Evolutionary conservation across 768 basidiomycete species (phyloP).

Genomic region (Lactifluus pinguis): DNA sequence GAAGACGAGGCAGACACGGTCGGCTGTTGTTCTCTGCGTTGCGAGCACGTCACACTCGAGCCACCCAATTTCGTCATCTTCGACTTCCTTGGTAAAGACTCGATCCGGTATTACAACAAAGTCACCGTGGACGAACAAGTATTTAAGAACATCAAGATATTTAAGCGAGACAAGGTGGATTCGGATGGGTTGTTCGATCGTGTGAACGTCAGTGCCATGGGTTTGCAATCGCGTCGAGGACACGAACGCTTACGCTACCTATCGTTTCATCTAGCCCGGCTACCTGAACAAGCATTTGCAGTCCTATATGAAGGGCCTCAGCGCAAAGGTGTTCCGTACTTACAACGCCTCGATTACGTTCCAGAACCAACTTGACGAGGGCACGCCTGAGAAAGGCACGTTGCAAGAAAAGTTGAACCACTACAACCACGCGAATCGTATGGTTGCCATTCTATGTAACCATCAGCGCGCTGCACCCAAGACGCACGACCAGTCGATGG

Average conservation of each 20-base stretch:
- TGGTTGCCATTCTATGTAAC: slow-evolving; percentile 97
- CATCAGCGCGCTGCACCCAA: slow-evolving; percentile 95
- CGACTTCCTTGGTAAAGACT: slow-evolving; percentile 99
- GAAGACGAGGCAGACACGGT: slow-evolving; percentile 99
- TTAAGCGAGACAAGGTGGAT: slow-evolving; percentile 88
- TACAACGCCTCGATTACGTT: slow-evolving; percentile 98
- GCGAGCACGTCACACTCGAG: slow-evolving; percentile 91
- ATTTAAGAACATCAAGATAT: slow-evolving; percentile 96
- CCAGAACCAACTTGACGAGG: slow-evolving; percentile 79
- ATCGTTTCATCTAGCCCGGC: slow-evolving; percentile 47
- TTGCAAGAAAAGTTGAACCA: slow-evolving; percentile 95
- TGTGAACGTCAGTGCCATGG: slow-evolving; percentile 58
- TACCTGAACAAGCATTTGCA: slow-evolving; percentile 87
- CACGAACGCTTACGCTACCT: neutral
- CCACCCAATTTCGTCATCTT: slow-evolving; percentile 84
- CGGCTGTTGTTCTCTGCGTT: slow-evolving; percentile 95
- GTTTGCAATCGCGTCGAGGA: neutral
- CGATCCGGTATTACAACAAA: slow-evolving; percentile 91
- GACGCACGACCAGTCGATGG: slow-evolving; percentile 88
- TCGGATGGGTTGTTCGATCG: slow-evolving; percentile 92
- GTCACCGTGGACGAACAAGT: slow-evolving; percentile 86
- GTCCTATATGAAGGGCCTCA: slow-evolving; percentile 93
- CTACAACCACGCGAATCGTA: slow-evolving; percentile 94
- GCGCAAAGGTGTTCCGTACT: slow-evolving; percentile 99
- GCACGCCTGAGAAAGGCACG: slow-evolving; percentile 56